These are phyloP conservation scores for Phytophthora citrophthora DNA, from an alignment of 352 stramenopile species.

Conservation along the genomic window DNA sequence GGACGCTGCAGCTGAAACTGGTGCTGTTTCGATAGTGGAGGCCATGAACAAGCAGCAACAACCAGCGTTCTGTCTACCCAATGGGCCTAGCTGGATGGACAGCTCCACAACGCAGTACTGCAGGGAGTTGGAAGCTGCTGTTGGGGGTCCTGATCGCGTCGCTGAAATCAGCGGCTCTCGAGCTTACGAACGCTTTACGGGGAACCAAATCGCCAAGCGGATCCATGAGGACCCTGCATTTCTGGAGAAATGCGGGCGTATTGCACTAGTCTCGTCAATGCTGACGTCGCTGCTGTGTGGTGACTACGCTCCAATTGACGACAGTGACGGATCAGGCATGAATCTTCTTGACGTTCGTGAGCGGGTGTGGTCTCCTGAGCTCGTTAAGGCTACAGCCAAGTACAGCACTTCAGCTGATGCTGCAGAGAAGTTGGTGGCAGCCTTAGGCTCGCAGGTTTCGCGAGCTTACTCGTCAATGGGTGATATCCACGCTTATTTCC, in stretches of 20 bases:
- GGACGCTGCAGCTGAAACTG: constrained; percentile 26
- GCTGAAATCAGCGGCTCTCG: constrained; percentile 79
- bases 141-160: constrained; percentile 64
- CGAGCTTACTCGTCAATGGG: constrained; percentile 55
- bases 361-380: constrained; percentile 58
- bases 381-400: constrained; percentile 47
- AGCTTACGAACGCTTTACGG: constrained; percentile 85
- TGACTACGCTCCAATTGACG: constrained; percentile 73
- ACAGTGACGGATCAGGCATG: constrained; percentile 85
- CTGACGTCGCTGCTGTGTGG: constrained; percentile 77
- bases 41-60: constrained; percentile 33
- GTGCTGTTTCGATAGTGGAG: constrained; percentile 23
- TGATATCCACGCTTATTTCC: constrained; percentile 64
- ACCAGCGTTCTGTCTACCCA: constrained; percentile 54
- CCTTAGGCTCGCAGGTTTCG: constrained; percentile 52
- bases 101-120: constrained; percentile 75
- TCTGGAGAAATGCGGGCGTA: constrained; percentile 49
- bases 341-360: constrained; percentile 79
- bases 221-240: constrained; percentile 55
- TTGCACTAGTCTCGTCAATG: constrained; percentile 73
- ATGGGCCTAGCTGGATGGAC: constrained; percentile 89
- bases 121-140: constrained; percentile 51
- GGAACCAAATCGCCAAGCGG: constrained; percentile 76
- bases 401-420: constrained; percentile 30
- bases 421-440: constrained; percentile 23